These are phyloP conservation scores for Gloeopeniophorella convolvens DNA, from an alignment of 768 basidiomycete genomes.

Conservation along the genomic window DNA sequence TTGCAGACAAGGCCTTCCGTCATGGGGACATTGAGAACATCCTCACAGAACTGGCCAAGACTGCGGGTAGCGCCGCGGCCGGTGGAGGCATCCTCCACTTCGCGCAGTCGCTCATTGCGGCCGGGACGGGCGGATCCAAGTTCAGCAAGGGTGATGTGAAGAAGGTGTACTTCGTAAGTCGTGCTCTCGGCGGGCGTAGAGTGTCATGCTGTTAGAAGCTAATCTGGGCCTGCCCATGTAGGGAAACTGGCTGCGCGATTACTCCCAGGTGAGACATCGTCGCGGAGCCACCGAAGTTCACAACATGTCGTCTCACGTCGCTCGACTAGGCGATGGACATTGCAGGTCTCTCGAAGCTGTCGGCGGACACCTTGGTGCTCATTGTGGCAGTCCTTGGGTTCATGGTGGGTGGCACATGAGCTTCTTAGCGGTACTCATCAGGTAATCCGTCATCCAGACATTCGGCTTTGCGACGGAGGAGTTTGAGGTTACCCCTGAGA, in stretches of 20 bases:
- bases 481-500: conserved; percentile 66
- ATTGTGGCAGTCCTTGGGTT: conserved; percentile 54
- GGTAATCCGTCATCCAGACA: conserved; percentile 34
- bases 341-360: conserved; percentile 58
- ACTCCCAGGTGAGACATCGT: conserved; percentile 43
- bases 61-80: conserved; percentile 39
- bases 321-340: conserved; percentile 57
- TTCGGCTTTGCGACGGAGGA: conserved; percentile 60
- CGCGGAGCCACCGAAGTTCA: no score
- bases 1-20: conserved; percentile 59
- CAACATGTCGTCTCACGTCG: conserved; percentile 1
- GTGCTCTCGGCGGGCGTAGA: background rate
- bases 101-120: conserved; percentile 39
- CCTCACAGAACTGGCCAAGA: conserved; percentile 52
- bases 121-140: conserved; percentile 46
- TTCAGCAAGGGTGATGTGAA: conserved; percentile 63
- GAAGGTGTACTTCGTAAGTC: conserved; percentile 55
- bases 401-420: conserved; percentile 33
- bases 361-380: conserved; percentile 55
- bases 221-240: conserved; percentile 20
- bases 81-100: conserved; percentile 45
- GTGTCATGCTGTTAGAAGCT: no score
- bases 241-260: conserved; percentile 70
- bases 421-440: background rate
- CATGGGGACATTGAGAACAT: conserved; percentile 75